Evolutionary conservation across 495 filamentous ascomycete genomes (phyloP).

Genomic region (Aspergillus conjunctus): DNA sequence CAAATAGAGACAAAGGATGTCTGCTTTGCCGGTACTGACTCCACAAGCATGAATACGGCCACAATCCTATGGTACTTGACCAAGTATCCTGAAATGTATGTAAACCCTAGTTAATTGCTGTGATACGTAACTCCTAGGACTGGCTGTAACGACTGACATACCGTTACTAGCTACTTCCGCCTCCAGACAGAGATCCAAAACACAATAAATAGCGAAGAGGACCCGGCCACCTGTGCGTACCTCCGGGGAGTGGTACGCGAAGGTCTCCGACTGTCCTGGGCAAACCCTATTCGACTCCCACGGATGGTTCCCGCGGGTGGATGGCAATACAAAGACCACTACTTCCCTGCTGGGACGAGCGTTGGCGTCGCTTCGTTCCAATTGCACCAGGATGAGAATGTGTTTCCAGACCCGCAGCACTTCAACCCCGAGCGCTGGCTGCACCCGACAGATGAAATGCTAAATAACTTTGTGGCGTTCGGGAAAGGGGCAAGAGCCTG

Average conservation of each 20-base stretch:
- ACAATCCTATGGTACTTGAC: slow-evolving; percentile 45
- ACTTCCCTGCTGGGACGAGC: slow-evolving; percentile 45
- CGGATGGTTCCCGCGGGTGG: slow-evolving; percentile 46
- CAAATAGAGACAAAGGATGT: slow-evolving; percentile 47
- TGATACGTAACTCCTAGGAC: background rate
- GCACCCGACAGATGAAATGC: slow-evolving; percentile 38
- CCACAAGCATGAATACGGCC: slow-evolving; percentile 49
- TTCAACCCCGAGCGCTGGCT: slow-evolving; percentile 58
- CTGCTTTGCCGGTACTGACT: slow-evolving; percentile 45
- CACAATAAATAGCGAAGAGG: slow-evolving; percentile 25
- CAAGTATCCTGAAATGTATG: slow-evolving; percentile 45
- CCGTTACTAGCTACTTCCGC: slow-evolving; percentile 31
- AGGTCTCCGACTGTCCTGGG: slow-evolving; percentile 48
- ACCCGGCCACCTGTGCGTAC: slow-evolving; percentile 40
- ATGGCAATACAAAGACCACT: slow-evolving; percentile 36
- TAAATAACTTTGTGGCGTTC: slow-evolving; percentile 48
- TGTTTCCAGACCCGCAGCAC: slow-evolving; percentile 45
- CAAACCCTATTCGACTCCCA: slow-evolving; percentile 53
- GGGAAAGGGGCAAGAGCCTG: slow-evolving; percentile 51
- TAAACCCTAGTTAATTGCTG: slow-evolving; percentile 1
- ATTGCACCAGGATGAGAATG: slow-evolving; percentile 46
- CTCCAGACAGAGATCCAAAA: slow-evolving; percentile 39
- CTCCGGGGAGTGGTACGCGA: slow-evolving; percentile 48
- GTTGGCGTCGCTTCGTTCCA: slow-evolving; percentile 45
- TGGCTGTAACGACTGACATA: slow-evolving; percentile 8